Conservation (phyloP, 352 stramenopile genomes). For the Phytophthora vignae region DNA sequence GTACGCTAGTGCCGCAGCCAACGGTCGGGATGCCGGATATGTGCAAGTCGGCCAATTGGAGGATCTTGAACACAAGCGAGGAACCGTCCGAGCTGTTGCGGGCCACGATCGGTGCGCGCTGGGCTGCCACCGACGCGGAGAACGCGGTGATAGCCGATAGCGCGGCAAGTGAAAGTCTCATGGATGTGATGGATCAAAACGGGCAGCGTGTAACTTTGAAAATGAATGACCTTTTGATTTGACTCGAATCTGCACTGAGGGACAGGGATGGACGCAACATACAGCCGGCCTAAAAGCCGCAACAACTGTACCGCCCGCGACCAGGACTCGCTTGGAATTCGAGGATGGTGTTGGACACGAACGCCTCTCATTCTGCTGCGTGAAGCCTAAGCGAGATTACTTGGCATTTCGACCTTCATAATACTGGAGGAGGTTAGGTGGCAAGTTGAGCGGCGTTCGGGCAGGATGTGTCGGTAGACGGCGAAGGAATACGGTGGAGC, state of each 20-base stretch:
- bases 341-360: conserved; percentile 26
- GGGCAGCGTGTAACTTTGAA: conserved; percentile 19
- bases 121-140: neutral
- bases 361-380: neutral
- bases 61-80: conserved; percentile 57
- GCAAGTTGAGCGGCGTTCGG: too few species aligned
- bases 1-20: conserved; percentile 32
- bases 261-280: neutral
- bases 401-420: too few species aligned
- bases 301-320: conserved; percentile 3
- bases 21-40: conserved; percentile 52
- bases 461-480: too few species aligned
- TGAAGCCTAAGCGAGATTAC: too few species aligned
- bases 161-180: conserved; percentile 11
- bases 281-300: neutral
- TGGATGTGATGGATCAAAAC: neutral
- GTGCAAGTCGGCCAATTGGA: conserved; percentile 69
- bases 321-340: neutral
- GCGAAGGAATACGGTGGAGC: neutral
- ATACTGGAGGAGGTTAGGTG: too few species aligned
- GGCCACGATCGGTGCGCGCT: conserved; percentile 30
- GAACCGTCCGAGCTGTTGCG: conserved; percentile 28
- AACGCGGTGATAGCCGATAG: conserved; percentile 4
- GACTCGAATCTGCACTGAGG: conserved; percentile 7
- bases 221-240: conserved; percentile 19